phyloP scores from a whole-genome alignment of 495 filamentous ascomycete genomes.

The Aspergillus leporis region DNA sequence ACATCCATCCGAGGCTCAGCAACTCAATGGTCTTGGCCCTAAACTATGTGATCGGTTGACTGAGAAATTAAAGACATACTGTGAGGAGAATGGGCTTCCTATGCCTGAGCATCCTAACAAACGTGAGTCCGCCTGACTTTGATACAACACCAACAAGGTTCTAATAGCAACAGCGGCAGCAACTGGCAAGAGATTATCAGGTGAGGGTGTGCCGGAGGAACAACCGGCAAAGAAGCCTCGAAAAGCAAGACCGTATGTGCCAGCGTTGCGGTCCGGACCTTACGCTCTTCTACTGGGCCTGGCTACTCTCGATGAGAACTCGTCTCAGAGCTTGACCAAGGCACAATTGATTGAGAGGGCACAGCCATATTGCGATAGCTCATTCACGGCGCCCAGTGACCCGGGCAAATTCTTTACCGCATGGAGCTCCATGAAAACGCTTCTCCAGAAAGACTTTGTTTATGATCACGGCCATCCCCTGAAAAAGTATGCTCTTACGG shows the following conservation, averaged over 20 bases:
- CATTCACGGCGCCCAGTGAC: slow-evolving; percentile 68
- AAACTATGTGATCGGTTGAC: slow-evolving; percentile 72
- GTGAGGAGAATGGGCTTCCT: slow-evolving; percentile 66
- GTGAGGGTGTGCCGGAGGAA: slow-evolving; percentile 32
- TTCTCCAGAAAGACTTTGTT: slow-evolving; percentile 73
- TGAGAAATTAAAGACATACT: slow-evolving; percentile 65
- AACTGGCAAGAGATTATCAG: slow-evolving; percentile 46
- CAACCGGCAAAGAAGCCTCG: slow-evolving; percentile 64
- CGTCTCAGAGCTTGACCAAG: slow-evolving; percentile 63
- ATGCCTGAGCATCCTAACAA: slow-evolving; percentile 61
- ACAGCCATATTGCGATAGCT: slow-evolving; percentile 72
- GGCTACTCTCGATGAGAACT: slow-evolving; percentile 56
- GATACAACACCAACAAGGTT: not conserved
- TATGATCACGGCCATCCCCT: slow-evolving; percentile 69
- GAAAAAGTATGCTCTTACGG: slow-evolving; percentile 69
- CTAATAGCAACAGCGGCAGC: slow-evolving; percentile 19
- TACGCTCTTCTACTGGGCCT: slow-evolving; percentile 76
- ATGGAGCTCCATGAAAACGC: slow-evolving; percentile 83
- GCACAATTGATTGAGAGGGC: slow-evolving; percentile 66
- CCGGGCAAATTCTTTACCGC: slow-evolving; percentile 74
- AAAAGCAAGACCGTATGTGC: slow-evolving; percentile 70
- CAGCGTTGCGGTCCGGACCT: slow-evolving; percentile 66
- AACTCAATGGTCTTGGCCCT: slow-evolving; percentile 70
- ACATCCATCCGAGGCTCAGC: slow-evolving; percentile 72
- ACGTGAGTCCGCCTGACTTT: slow-evolving; percentile 18